These are phyloP conservation scores for Globisporangium spiculum DNA, from an alignment of 352 stramenopile species.

Conservation along the genomic window DNA sequence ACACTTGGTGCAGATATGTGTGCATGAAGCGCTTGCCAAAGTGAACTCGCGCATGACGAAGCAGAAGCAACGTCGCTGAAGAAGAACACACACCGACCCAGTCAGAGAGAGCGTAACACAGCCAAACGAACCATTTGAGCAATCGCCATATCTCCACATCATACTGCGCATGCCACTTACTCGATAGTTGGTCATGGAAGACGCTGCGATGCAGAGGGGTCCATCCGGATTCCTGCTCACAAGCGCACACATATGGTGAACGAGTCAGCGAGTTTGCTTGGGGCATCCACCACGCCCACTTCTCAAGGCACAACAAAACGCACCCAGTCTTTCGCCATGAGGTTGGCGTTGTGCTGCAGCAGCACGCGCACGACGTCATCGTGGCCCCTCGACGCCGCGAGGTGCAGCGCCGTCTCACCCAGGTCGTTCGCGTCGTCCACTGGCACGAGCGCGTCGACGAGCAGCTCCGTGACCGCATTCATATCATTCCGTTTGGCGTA, in stretches of 20 bases:
- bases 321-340: constrained; percentile 62
- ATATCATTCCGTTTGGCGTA: constrained; percentile 5
- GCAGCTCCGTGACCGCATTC: constrained; percentile 10
- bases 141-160: neutral
- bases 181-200: constrained; percentile 64
- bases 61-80: constrained; percentile 60
- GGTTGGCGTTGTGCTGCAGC: constrained; percentile 46
- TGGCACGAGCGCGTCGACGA: constrained; percentile 28
- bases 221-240: constrained; percentile 72
- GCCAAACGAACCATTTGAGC: neutral
- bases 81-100: neutral
- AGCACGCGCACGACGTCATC: constrained; percentile 55
- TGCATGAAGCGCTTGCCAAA: constrained; percentile 51
- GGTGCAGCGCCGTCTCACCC: constrained; percentile 72
- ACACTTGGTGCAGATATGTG: constrained; percentile 46
- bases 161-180: constrained; percentile 28
- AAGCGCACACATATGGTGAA: constrained; percentile 12
- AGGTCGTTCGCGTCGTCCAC: constrained; percentile 66
- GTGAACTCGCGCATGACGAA: constrained; percentile 53
- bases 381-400: constrained; percentile 54
- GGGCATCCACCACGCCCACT: neutral
- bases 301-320: constrained; percentile 16
- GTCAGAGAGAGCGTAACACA: neutral
- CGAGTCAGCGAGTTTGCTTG: constrained; percentile 8
- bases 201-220: constrained; percentile 74